Conservation (phyloP, 2,329 filamentous ascomycete species). For the Ceratocystis alfenasii region DNA sequence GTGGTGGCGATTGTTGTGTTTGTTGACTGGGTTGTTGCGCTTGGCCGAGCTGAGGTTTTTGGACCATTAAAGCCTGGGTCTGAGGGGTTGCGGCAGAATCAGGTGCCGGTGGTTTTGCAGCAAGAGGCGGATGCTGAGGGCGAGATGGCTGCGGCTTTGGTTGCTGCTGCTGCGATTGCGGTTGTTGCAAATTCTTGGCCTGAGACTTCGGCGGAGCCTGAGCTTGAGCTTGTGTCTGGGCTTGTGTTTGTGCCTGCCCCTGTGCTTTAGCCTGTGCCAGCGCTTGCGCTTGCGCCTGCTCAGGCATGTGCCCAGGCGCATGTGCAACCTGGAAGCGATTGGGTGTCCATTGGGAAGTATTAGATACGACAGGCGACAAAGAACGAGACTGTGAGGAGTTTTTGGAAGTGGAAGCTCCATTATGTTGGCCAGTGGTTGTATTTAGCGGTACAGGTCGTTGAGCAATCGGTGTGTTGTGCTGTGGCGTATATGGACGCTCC, state of each 20-base stretch:
- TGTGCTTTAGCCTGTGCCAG: conserved; percentile 17
- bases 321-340: not conserved
- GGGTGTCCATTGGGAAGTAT: conserved; percentile 9
- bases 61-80: not conserved
- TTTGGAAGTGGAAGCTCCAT: not conserved
- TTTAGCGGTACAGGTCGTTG: not conserved
- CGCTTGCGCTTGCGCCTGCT: conserved; percentile 15
- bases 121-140: not conserved
- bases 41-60: not conserved
- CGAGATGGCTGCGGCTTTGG: not conserved
- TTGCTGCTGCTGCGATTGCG: too few species aligned
- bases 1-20: not conserved
- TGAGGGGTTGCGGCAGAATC: not conserved
- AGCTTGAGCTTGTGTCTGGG: conserved; percentile 11
- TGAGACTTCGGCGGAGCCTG: not conserved
- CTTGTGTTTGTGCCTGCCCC: conserved; percentile 12
- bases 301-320: conserved; percentile 6
- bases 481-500: conserved; percentile 16
- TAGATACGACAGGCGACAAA: not conserved
- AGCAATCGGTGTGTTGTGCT: conserved; percentile 15
- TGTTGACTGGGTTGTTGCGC: not conserved
- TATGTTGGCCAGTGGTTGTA: not conserved
- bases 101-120: not conserved
- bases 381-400: not conserved
- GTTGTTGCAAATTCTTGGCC: conserved; percentile 14